phyloP scores from a whole-genome alignment of 345 rosid genomes.

The Reutealis trisperma region DNA sequence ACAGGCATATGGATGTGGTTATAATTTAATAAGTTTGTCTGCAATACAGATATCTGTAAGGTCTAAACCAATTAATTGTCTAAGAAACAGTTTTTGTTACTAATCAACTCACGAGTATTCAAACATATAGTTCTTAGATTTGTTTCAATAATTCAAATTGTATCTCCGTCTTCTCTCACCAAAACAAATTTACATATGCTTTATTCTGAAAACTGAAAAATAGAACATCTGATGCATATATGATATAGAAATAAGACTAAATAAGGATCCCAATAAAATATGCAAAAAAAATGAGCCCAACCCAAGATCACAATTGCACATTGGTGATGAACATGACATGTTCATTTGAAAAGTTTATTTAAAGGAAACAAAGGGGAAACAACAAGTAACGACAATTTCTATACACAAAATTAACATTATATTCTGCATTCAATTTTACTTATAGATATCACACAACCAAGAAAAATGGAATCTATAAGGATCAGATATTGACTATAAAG shows the following conservation, averaged over 20 bases:
- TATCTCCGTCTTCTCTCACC: not conserved
- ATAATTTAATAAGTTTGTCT: not conserved
- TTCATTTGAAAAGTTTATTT: not conserved
- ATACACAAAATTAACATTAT: not conserved
- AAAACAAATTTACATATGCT: not conserved
- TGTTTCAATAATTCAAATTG: conserved; percentile 5
- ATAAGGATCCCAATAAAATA: not conserved
- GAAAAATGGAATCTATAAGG: not conserved
- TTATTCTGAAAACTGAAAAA: not conserved
- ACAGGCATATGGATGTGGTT: not conserved
- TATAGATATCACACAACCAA: not conserved
- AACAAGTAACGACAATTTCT: not conserved
- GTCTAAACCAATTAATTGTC: not conserved
- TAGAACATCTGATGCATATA: not conserved
- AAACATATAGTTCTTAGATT: not conserved
- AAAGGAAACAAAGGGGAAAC: not conserved
- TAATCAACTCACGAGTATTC: not conserved
- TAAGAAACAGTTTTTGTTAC: not conserved
- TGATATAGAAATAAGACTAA: not conserved
- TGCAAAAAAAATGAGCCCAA: not conserved
- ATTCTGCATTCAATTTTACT: not conserved
- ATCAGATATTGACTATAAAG: conserved; percentile 4
- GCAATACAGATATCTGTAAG: not conserved
- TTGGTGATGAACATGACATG: not conserved
- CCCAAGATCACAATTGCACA: not conserved